These are phyloP conservation scores for Amanita thiersii DNA, from an alignment of 768 basidiomycete species.

Conservation along the genomic window DNA sequence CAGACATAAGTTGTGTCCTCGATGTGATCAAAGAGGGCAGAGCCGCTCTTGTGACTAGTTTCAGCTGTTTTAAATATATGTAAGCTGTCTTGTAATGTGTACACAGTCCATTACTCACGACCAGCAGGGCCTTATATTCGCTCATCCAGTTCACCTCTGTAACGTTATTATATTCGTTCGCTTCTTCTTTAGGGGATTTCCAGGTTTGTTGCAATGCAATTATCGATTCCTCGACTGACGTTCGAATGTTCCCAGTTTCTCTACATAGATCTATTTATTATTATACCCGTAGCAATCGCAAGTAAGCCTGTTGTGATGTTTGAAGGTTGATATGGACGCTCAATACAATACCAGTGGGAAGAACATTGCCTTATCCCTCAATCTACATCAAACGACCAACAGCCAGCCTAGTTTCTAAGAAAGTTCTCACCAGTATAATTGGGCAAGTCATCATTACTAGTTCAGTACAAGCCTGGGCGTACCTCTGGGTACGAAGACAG, in stretches of 20 bases:
- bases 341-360: conserved; percentile 62
- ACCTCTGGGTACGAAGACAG: conserved; percentile 81
- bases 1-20: conserved; percentile 93
- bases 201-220: conserved; percentile 48
- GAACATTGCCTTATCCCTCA: conserved; percentile 82
- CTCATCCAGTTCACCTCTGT: conserved; percentile 99
- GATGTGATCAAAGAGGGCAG: conserved; percentile 97
- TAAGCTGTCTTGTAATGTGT: conserved; percentile 30
- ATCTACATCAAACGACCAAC: conserved; percentile 90
- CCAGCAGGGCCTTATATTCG: conserved; percentile 90
- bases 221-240: conserved; percentile 9
- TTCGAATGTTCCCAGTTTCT: conserved; percentile 54
- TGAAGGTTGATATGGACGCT: conserved; percentile 3
- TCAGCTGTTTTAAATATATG: conserved; percentile 99
- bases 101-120: conserved; percentile 8
- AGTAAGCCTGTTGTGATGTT: conserved; percentile 47
- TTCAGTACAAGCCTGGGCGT: conserved; percentile 77
- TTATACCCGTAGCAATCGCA: conserved; percentile 92
- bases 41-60: conserved; percentile 93
- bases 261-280: conserved; percentile 97
- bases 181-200: conserved; percentile 93
- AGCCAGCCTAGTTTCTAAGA: conserved; percentile 91
- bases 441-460: conserved; percentile 89
- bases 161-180: conserved; percentile 92
- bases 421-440: conserved; percentile 87